Percentiles rank a stretch among this genome's conserved stretches.
phyloP scores from a whole-genome alignment of 1,284 basidiomycete species.

The Cystobasidium sp. region DNA sequence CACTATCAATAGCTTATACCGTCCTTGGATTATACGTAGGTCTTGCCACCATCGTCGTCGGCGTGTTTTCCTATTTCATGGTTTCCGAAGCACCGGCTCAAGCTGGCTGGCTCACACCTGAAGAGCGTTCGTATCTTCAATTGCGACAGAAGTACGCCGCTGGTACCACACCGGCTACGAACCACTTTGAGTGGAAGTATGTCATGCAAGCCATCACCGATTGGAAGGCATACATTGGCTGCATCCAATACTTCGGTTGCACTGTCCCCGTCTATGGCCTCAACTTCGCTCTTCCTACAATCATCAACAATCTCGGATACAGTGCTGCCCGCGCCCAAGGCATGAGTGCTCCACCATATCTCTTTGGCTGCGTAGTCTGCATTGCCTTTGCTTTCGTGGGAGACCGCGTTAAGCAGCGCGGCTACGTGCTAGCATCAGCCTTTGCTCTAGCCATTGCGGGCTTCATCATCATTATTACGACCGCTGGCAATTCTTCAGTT shows the following conservation, averaged over 20 bases:
- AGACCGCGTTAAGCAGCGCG: not conserved
- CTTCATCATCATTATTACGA: conserved; percentile 1
- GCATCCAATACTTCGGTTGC: conserved; percentile 17
- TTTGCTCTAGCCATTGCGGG: not conserved
- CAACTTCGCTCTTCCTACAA: conserved; percentile 50
- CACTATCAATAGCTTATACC: not conserved
- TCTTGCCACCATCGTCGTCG: conserved; percentile 27
- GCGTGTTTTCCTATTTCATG: conserved; percentile 13
- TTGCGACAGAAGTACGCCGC: not conserved
- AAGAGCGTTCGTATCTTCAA: conserved; percentile 15
- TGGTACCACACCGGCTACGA: conserved; percentile 2
- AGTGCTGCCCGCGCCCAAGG: conserved; percentile 63
- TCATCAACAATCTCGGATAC: conserved; percentile 66
- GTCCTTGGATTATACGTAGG: not conserved
- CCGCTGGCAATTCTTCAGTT: not conserved
- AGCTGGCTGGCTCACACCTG: conserved; percentile 11
- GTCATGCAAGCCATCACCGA: conserved; percentile 28
- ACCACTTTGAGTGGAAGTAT: conserved; percentile 2
- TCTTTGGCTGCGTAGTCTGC: conserved; percentile 16
- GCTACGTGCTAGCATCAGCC: not conserved
- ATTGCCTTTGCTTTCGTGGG: not conserved
- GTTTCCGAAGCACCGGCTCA: conserved; percentile 15
- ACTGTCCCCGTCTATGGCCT: conserved; percentile 19
- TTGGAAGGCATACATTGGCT: conserved; percentile 17
- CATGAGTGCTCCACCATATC: conserved; percentile 58